Percentiles rank a stretch among this genome's conserved stretches.
These are phyloP conservation scores for Cicer arietinum DNA, from an alignment of 306 rosid species.

Conservation along the genomic window DNA sequence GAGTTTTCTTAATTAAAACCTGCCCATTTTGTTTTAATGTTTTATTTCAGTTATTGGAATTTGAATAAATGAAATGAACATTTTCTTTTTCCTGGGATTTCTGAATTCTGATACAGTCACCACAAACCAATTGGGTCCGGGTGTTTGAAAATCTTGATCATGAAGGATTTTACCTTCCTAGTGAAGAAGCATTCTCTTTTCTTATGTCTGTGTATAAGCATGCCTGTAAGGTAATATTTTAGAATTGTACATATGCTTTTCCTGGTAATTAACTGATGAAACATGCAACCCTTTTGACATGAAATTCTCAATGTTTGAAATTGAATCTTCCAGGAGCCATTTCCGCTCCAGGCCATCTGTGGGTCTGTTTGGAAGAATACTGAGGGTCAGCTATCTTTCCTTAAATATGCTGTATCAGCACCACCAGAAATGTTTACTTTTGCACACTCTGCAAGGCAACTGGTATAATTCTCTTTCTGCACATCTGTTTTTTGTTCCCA, in stretches of 20 bases:
- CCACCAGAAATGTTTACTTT: conserved; percentile 86
- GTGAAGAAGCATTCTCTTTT: conserved; percentile 87
- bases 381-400: conserved; percentile 96
- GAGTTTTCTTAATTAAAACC: conserved; percentile 41
- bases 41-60: conserved; percentile 23
- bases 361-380: conserved; percentile 96
- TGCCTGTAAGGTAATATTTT: conserved; percentile 73
- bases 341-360: conserved; percentile 92
- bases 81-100: conserved; percentile 34
- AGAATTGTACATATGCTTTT: conserved; percentile 31
- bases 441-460: conserved; percentile 76
- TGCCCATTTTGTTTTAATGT: neutral
- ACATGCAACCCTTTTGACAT: conserved; percentile 6
- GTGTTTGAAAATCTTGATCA: conserved; percentile 92
- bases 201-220: conserved; percentile 78
- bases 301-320: conserved; percentile 37
- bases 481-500: conserved; percentile 31
- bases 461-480: conserved; percentile 61
- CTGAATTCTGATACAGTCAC: conserved; percentile 71
- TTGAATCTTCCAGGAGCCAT: conserved; percentile 73
- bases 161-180: conserved; percentile 93
- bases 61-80: conserved; percentile 20
- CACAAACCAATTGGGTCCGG: conserved; percentile 73
- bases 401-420: conserved; percentile 81
- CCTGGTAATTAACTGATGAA: conserved; percentile 23